Conservation (phyloP, 257 asterid species). For the Jacaranda copaia region DNA sequence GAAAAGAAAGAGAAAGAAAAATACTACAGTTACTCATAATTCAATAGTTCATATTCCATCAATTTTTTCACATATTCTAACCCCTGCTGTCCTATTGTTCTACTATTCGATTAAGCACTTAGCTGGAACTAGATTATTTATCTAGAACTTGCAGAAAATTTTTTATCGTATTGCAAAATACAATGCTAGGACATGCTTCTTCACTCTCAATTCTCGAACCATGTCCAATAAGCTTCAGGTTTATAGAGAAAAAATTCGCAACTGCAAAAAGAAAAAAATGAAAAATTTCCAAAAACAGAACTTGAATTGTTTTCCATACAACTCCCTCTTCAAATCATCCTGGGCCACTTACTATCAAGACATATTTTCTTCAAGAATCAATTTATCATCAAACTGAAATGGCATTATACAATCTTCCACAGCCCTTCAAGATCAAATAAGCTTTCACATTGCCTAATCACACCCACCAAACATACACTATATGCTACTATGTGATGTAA, state of each 20-base stretch:
- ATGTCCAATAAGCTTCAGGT: not conserved
- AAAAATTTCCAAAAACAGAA: conserved; percentile 5
- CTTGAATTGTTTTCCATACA: not conserved
- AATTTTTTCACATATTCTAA: no score
- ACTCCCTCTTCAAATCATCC: conserved; percentile 3
- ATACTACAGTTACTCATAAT: no score
- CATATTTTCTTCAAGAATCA: conserved; percentile 28
- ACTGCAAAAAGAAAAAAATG: not conserved
- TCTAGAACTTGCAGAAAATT: not conserved
- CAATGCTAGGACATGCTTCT: not conserved
- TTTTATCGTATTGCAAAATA: not conserved
- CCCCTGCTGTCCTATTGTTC: no score
- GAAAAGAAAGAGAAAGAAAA: no score
- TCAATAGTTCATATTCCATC: no score
- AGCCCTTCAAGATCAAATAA: conserved; percentile 13
- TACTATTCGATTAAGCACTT: no score
- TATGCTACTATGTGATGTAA: not conserved
- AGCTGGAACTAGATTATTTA: no score
- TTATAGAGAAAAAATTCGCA: no score
- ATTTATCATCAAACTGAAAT: not conserved
- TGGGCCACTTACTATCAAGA: not conserved
- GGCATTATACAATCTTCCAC: conserved; percentile 11
- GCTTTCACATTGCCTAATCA: conserved; percentile 23
- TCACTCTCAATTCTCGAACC: conserved; percentile 20
- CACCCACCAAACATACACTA: not conserved